Evolutionary conservation across 257 asterid species (phyloP), one percentile per base, ranked within the genome.

Genomic region (Forsythia viridissima): DNA sequence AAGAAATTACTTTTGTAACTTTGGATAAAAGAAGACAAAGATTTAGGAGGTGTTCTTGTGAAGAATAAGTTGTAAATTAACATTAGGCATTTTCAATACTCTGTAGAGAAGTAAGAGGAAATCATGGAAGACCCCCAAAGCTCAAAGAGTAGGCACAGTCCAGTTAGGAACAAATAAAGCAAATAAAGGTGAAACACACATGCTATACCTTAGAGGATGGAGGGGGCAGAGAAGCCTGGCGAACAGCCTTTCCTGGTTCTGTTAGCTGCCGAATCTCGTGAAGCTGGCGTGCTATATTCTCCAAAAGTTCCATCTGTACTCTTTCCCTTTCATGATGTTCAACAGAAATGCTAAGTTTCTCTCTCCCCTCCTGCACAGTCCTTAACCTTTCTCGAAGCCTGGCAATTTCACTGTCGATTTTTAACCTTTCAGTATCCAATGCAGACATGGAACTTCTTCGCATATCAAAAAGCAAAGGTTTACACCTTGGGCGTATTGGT

Each of bases 351-450:
- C 90, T 82, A 81, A 94, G 91, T 74, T 86, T 92, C 80, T 85
- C 95, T 85, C 96, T 89, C 65, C 94, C 97, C 79, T 89, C 92
- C 83, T 90, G 93, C 70, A 94, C 90, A 73, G 75, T 80, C 83
- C 80, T 87, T 44, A 94, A 82, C 77, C 92, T 88, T 76, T 91
- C 98, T 77, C 81, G 86, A 77, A 93, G 94, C 73, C 83, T 69
- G 66, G 85, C 85, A 71, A 93, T 86, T 86, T 94, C 98, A 76
- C 66, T 30, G 81, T 88, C 96, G 65, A 91, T 87, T 78, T 89
- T 89, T 57, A 86, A 75, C 91, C 90, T 84, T 76, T 90, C 95
- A 80, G 82, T 77, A 46, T 91, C 92, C 74, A 85, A 39, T 6
- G 81, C 76, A 37, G 93, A 82, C 86, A 79, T 63, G 76, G 97